phyloP scores from a whole-genome alignment of 2,329 filamentous ascomycete genomes.

The Hypoxylon sp. region DNA sequence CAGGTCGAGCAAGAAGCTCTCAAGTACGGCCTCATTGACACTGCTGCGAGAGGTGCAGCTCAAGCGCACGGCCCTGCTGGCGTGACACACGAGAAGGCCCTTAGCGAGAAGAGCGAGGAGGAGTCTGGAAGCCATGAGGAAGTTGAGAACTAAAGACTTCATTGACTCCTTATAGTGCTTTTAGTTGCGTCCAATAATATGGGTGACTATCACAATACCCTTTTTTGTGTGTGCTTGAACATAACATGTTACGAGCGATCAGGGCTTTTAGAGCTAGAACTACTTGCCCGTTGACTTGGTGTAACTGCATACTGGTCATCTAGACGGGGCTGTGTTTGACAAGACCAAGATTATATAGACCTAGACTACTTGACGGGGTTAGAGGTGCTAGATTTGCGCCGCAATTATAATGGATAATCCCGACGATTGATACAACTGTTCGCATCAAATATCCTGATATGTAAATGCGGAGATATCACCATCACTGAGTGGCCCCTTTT shows the following conservation, averaged over 20 bases:
- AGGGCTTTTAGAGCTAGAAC: background rate
- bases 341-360: conserved; percentile 26
- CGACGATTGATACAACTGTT: conserved; percentile 5
- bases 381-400: background rate
- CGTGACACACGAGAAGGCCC: conserved; percentile 39
- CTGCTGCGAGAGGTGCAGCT: conserved; percentile 44
- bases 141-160: conserved; percentile 34
- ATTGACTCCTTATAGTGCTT: conserved; percentile 13
- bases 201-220: background rate
- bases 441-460: background rate
- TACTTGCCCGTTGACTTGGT: conserved; percentile 9
- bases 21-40: conserved; percentile 52
- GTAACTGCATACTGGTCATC: conserved; percentile 13
- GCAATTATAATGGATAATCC: background rate
- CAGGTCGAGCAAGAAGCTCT: conserved; percentile 66
- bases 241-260: conserved; percentile 4
- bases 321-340: conserved; percentile 19
- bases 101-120: conserved; percentile 46
- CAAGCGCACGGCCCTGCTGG: conserved; percentile 30
- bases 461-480: no score
- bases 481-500: background rate
- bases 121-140: conserved; percentile 44
- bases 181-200: conserved; percentile 22
- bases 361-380: conserved; percentile 21
- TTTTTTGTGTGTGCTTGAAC: conserved; percentile 8